phyloP scores from a whole-genome alignment of 2,329 filamentous ascomycete species.

The Colletotrichum limetticola region DNA sequence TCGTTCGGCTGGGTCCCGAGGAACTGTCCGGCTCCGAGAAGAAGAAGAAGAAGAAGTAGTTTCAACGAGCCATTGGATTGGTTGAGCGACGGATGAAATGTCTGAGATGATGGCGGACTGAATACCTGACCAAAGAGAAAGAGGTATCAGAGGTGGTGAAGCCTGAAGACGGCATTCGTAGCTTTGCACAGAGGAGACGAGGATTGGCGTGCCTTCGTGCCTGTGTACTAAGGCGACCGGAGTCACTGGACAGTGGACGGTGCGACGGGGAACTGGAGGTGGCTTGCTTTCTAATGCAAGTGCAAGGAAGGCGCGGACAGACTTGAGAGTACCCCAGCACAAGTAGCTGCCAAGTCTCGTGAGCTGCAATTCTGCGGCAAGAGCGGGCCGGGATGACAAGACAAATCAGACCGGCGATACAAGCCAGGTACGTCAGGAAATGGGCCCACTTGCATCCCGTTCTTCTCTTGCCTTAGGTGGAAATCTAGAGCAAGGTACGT shows the following conservation, averaged over 20 bases:
- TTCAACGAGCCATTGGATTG: neutral
- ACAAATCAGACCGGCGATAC: constrained; percentile 12
- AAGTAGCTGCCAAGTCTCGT: constrained; percentile 26
- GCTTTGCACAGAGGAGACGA: neutral
- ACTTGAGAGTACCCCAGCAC: neutral
- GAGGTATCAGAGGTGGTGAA: neutral
- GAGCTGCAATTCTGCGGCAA: constrained; percentile 9
- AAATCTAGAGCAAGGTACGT: neutral
- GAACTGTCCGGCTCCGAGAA: neutral
- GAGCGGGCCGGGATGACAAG: neutral
- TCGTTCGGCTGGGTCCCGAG: neutral
- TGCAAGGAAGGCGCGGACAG: constrained; percentile 22
- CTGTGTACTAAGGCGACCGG: neutral
- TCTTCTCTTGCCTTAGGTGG: neutral
- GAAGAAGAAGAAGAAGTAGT: neutral
- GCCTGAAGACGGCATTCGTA: no score
- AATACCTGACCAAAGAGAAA: neutral
- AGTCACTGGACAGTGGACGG: no score
- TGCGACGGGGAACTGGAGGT: constrained; percentile 15
- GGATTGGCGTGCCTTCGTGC: neutral
- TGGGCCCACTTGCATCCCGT: neutral
- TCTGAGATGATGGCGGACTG: constrained; percentile 1
- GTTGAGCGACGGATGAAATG: neutral
- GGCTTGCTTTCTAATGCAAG: constrained; percentile 27
- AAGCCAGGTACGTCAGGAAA: neutral